Evolutionary conservation across 768 basidiomycete genomes (phyloP).

Genomic region (Pisolithus marmoratus): DNA sequence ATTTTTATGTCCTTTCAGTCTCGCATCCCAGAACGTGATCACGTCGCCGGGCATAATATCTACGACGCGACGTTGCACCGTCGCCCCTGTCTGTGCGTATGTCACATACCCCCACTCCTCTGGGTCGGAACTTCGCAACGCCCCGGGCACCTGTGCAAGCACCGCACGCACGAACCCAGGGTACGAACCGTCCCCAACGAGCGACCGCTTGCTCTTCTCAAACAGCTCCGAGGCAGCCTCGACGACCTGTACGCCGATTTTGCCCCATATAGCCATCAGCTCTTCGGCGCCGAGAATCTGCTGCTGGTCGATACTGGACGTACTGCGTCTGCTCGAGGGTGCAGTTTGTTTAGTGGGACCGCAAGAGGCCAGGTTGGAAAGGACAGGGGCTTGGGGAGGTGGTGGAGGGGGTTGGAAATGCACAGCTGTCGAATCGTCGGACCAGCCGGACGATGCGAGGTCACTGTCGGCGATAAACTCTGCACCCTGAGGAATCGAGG

Average conservation of each 20-base stretch:
- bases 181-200: conserved; percentile 84
- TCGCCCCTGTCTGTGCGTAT: conserved; percentile 60
- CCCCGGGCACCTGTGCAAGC: conserved; percentile 61
- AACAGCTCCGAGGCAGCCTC: conserved; percentile 61
- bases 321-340: conserved; percentile 2
- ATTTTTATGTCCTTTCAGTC: conserved; percentile 75
- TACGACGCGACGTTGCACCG: conserved; percentile 67
- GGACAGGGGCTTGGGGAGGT: conserved; percentile 5
- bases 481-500: conserved; percentile 49
- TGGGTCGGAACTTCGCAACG: conserved; percentile 30
- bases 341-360: conserved; percentile 7
- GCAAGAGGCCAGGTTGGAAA: conserved; percentile 9
- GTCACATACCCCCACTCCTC: conserved; percentile 65
- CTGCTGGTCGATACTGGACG: conserved; percentile 22
- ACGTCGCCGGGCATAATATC: conserved; percentile 89
- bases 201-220: conserved; percentile 69
- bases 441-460: conserved; percentile 54
- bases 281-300: conserved; percentile 48
- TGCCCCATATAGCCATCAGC: conserved; percentile 62
- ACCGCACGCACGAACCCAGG: conserved; percentile 70
- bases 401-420: conserved; percentile 24
- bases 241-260: conserved; percentile 69
- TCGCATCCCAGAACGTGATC: conserved; percentile 67
- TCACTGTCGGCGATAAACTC: conserved; percentile 49
- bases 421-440: conserved; percentile 46